Conservation (phyloP, 1,284 basidiomycete species). For the Neonothopanus nambi region DNA sequence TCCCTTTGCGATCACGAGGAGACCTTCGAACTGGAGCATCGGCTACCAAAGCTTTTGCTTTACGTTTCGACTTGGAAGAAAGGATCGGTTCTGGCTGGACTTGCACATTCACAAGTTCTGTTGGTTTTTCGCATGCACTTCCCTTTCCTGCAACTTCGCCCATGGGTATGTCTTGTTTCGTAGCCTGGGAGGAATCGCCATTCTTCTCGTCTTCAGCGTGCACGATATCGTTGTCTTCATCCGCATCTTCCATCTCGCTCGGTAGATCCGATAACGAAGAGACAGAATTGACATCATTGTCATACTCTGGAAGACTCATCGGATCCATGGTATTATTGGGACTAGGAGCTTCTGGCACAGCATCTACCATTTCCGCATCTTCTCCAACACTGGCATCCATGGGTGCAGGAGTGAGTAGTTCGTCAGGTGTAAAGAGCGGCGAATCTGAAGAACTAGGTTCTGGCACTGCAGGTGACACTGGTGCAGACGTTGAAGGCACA, state of each 20-base stretch:
- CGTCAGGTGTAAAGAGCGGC: too few species aligned
- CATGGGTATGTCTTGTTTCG: constrained; percentile 5
- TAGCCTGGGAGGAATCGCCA: constrained; percentile 1
- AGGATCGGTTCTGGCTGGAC: constrained; percentile 17
- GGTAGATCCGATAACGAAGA: constrained; percentile 16
- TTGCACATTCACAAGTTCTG: too few species aligned
- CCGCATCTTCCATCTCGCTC: not conserved
- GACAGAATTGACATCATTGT: not conserved
- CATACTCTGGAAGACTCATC: not conserved
- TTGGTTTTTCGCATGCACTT: not conserved
- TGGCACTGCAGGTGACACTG: constrained; percentile 4
- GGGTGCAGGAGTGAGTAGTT: too few species aligned
- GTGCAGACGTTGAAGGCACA: constrained; percentile 20
- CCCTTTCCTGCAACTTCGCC: not conserved
- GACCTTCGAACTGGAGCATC: too few species aligned
- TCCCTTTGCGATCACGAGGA: too few species aligned
- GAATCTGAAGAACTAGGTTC: not conserved
- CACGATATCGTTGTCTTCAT: too few species aligned
- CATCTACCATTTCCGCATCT: not conserved
- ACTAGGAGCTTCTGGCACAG: not conserved
- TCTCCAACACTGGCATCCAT: too few species aligned
- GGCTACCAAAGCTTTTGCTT: not conserved
- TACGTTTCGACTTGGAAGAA: constrained; percentile 17
- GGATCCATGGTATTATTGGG: not conserved
- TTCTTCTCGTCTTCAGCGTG: too few species aligned